Evolutionary conservation across 371 early-diverging fungal species (phyloP).

Genomic region (Actinomucor elegans): DNA sequence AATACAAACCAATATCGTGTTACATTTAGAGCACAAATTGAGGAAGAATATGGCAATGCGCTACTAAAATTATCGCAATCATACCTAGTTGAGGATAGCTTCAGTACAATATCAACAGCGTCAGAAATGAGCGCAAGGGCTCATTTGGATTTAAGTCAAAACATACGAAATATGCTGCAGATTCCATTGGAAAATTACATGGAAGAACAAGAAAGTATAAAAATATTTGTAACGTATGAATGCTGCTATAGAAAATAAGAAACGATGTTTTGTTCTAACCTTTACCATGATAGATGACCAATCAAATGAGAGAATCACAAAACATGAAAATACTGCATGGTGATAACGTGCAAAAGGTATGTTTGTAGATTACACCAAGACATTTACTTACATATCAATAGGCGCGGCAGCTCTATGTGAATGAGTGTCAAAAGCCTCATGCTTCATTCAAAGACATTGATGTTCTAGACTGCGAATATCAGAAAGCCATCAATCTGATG

Average conservation of each 20-base stretch:
- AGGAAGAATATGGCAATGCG: constrained; percentile 13
- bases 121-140: constrained; percentile 19
- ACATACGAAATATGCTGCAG: constrained; percentile 11
- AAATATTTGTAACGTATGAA: constrained; percentile 10
- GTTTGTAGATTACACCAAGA: no score
- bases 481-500: constrained; percentile 1
- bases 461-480: constrained; percentile 2
- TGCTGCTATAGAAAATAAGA: not conserved
- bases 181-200: not conserved
- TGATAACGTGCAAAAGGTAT: constrained; percentile 6
- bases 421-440: constrained; percentile 2
- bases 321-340: not conserved
- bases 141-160: constrained; percentile 13
- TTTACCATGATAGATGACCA: constrained; percentile 1
- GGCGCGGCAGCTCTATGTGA: constrained; percentile 4
- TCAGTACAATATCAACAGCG: not conserved
- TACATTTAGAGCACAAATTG: constrained; percentile 12
- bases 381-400: not conserved
- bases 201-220: not conserved
- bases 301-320: constrained; percentile 11
- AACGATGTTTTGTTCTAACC: not conserved
- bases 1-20: no score
- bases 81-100: not conserved
- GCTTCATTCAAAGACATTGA: not conserved
- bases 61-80: constrained; percentile 5